These are phyloP conservation scores for Aspergillus sp. DNA, from an alignment of 2,329 filamentous ascomycete species.

Conservation along the genomic window DNA sequence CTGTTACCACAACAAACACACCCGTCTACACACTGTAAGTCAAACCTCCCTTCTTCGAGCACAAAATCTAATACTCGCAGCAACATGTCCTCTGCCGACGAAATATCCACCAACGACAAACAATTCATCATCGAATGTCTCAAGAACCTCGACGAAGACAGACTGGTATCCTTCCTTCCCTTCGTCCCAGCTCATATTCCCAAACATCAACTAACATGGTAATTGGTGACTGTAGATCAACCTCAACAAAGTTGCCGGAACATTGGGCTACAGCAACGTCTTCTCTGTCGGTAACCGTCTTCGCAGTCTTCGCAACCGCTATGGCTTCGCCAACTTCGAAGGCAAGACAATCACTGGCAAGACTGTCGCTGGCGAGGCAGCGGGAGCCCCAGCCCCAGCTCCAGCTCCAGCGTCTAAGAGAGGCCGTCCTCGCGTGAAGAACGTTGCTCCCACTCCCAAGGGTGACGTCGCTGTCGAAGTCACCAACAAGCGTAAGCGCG, in stretches of 20 bases:
- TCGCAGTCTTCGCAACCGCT: conserved; percentile 18
- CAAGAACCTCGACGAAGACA: conserved; percentile 13
- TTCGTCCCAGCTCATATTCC: not conserved
- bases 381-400: not conserved
- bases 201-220: not conserved
- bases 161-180: conserved; percentile 5
- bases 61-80: not conserved
- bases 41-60: not conserved
- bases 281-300: conserved; percentile 23
- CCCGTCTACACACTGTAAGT: not conserved
- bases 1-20: not conserved
- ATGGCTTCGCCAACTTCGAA: conserved; percentile 15
- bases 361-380: not conserved
- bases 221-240: conserved; percentile 17
- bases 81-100: not conserved
- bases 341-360: conserved; percentile 3
- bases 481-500: no score
- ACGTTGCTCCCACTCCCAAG: no score
- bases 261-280: conserved; percentile 22
- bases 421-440: no score
- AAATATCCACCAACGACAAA: conserved; percentile 7
- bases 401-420: no score
- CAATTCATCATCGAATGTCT: conserved; percentile 23
- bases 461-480: no score
- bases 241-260: conserved; percentile 16